A percentile compares a stretch with the other conserved stretches of the same genome.
Conservation (phyloP, 169 alveolate genomes). For the Plasmodium billcollinsi region DNA sequence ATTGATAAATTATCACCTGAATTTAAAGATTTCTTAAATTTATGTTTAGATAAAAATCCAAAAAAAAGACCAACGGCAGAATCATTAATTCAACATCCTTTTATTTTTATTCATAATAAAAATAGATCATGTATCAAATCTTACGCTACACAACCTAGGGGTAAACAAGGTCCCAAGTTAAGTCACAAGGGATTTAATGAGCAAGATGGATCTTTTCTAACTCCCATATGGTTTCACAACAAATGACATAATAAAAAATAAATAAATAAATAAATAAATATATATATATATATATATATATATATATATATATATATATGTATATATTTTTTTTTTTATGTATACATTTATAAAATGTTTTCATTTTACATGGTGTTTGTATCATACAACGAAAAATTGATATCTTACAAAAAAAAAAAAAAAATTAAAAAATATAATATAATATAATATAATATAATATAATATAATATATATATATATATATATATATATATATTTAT, state of each 20-base stretch:
- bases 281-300: background rate
- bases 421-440: background rate
- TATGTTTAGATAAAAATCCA: conserved; percentile 84
- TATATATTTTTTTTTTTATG: too few species aligned
- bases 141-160: conserved; percentile 82
- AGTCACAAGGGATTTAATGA: conserved; percentile 75
- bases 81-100: conserved; percentile 80
- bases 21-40: conserved; percentile 79
- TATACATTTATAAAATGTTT: too few species aligned
- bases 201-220: conserved; percentile 69
- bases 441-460: too few species aligned
- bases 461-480: background rate
- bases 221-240: conserved; percentile 76
- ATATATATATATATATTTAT: background rate
- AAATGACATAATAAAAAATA: conserved; percentile 1
- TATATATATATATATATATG: background rate
- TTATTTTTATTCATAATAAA: conserved; percentile 80
- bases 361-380: too few species aligned
- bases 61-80: conserved; percentile 82
- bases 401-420: background rate
- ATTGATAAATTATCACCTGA: conserved; percentile 78
- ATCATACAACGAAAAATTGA: too few species aligned
- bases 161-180: conserved; percentile 50
- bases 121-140: conserved; percentile 76
- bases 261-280: background rate